Conservation (phyloP, 805 yeast genomes). For the Candida bentonensis region DNA sequence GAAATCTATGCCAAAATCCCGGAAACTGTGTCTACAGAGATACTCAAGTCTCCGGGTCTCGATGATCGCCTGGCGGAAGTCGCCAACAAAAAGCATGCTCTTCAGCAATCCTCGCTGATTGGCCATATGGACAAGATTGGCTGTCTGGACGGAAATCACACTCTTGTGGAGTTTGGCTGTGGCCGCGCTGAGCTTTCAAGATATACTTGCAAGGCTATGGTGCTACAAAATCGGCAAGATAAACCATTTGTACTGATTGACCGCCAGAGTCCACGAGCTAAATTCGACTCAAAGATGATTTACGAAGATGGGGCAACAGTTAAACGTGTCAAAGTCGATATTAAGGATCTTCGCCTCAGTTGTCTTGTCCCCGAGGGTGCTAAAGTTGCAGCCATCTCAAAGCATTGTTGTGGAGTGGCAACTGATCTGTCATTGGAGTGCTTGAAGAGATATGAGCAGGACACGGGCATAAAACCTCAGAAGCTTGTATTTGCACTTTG, state of each 20-base stretch:
- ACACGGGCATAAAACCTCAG: constrained; percentile 15
- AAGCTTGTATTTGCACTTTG: constrained; percentile 84
- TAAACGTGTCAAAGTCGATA: constrained; percentile 55
- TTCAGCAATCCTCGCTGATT: constrained; percentile 69
- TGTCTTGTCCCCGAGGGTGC: constrained; percentile 25
- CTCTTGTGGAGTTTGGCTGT: constrained; percentile 72
- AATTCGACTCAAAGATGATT: constrained; percentile 62
- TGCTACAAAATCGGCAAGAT: constrained; percentile 11
- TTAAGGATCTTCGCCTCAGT: constrained; percentile 50
- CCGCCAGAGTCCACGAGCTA: constrained; percentile 63
- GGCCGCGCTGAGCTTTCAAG: constrained; percentile 79
- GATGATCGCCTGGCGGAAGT: constrained; percentile 34
- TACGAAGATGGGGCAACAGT: constrained; percentile 23
- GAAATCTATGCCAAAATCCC: constrained; percentile 4
- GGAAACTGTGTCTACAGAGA: constrained; percentile 6
- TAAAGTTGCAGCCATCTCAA: constrained; percentile 46
- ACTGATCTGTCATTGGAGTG: constrained; percentile 73
- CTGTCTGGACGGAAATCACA: constrained; percentile 22
- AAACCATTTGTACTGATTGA: constrained; percentile 47
- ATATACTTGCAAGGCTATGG: constrained; percentile 29
- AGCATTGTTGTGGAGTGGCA: constrained; percentile 89
- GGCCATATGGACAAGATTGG: constrained; percentile 40
- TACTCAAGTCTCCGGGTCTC: constrained; percentile 22
- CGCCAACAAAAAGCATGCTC: constrained; percentile 56
- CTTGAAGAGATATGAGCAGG: constrained; percentile 20